A percentile compares a stretch with the other conserved stretches of the same genome.
phyloP scores from a whole-genome alignment of 2,329 filamentous ascomycete species.

The Orbilia oligospora region DNA sequence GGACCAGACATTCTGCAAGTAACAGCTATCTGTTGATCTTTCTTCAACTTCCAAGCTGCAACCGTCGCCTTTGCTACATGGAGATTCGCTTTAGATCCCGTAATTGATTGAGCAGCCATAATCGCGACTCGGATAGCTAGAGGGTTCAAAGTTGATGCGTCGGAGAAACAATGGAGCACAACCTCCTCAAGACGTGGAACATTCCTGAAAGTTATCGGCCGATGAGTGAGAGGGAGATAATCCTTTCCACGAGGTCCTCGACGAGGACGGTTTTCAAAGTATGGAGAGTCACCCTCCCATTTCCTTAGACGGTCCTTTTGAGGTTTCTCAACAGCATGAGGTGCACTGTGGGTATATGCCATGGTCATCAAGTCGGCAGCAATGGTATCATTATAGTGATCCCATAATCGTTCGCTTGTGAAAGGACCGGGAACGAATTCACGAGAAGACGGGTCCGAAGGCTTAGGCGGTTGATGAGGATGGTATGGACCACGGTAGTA shows the following conservation, averaged over 20 bases:
- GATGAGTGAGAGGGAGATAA: constrained; percentile 79
- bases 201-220: constrained; percentile 83
- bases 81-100: constrained; percentile 79
- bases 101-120: constrained; percentile 87
- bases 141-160: constrained; percentile 77
- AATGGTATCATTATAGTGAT: constrained; percentile 90
- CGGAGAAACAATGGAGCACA: constrained; percentile 82
- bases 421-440: constrained; percentile 93
- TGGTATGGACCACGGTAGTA: constrained; percentile 95
- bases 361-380: constrained; percentile 90
- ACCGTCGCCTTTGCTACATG: constrained; percentile 80
- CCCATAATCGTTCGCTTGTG: constrained; percentile 85
- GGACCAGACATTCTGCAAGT: constrained; percentile 84
- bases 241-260: constrained; percentile 86
- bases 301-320: constrained; percentile 79
- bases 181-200: constrained; percentile 85
- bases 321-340: constrained; percentile 76
- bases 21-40: constrained; percentile 79
- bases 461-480: constrained; percentile 88
- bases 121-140: constrained; percentile 85
- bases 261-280: constrained; percentile 90
- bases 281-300: constrained; percentile 93
- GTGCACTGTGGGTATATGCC: constrained; percentile 86
- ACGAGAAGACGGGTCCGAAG: constrained; percentile 88
- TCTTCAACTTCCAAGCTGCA: constrained; percentile 79